Evolutionary conservation across 176 grass and related monocot genomes (phyloP), one percentile per base, ranked within the genome.

Genomic region (Oryza glaberrima): DNA sequence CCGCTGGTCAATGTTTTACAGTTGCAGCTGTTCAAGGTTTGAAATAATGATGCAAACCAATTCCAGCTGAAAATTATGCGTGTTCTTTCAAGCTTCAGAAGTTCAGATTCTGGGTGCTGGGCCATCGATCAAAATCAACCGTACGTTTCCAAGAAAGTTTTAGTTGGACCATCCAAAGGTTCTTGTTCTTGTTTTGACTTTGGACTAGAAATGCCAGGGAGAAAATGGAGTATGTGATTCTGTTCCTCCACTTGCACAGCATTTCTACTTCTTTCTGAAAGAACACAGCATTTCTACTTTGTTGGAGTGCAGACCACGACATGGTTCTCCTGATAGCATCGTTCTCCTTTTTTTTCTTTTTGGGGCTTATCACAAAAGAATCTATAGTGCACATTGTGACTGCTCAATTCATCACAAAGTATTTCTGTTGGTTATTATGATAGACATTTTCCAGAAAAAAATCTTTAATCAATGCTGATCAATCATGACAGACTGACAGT

Each of bases 231-330:
- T 20, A 76, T 41, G 44, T n/a, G 56, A 40, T 73, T 54, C 28
- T 19, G 84, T 56, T 72, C 69, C 69, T 80, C 46, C 66, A 80
- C 58, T 82, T 49, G 28, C 65, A 17, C 25, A 7, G 7, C 11
- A 6, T 47, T 70, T 82, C 23, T 73, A 41, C 41, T 9, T 11
- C 69, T 64, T 54, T 44, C 13, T 49, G 47, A 49, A 49, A 49
- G 47, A 49, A 49, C 47, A 30, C 34, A 10, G 10, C 10, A 5
- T 30, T 38, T 83, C 17, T 75, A 45, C 70, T 65, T 58, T 34
- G 70, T 38, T 34, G 40, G 56, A 65, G 70, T 63, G 9, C 9
- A 49, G 26, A 49, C 7, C 6, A 48, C 19, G 70, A 49, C 70
- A 16, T 48, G 40, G 19, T 83, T 74, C 40, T 47, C 19, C 40